Evolutionary conservation across 441 rosid species (phyloP), one percentile per base, ranked within the genome.

Genomic region (Populus trichocarpa): DNA sequence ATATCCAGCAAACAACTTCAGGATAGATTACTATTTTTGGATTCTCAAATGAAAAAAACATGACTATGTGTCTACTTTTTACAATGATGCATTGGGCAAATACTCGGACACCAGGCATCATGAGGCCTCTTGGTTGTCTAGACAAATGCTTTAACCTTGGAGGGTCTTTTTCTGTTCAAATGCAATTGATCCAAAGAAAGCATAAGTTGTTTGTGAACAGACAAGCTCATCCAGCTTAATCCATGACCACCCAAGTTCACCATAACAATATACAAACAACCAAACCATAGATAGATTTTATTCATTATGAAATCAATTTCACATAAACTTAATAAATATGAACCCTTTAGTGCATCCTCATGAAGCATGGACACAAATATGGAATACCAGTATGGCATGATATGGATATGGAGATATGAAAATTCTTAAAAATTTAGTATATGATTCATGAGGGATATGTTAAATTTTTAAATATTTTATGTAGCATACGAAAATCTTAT

Each of bases 221-320:
- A 16, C n/a, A 18, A 53, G 61, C n/a, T 30, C 36, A 12, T n/a
- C n/a, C 14, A 6, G 64, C 68, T 61, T n/a, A 26, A 40, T 25
- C 28, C 7, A 40, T 74, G 61, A 8, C 25, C 70, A 74, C 26
- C 36, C 59, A 13, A 36, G 57, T 57, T 53, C 25, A 77, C 13
- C 11, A 11, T 6, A 57, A 61, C 63, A 77, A 28, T 6, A 70
- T 18, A 26, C 70, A 70, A 30, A 53, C 61, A 53, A 16, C 42
- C 11, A 46, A 36, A 76, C 11, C 9, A 57, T 25, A 30, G 33
- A 65, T 59, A 69, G 10, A 1, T 69, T 36, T 23, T 13, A 61
- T 69, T 76, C 67, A 57, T 69, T 46, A 75, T 53, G 40, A 2
- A 57, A 76, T 76, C 67, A 53, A 1, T 57, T 76, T 33, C 22